Conservation (phyloP, 202 grass and related monocot species). For the Schoenoplectus tabernaemontani region DNA sequence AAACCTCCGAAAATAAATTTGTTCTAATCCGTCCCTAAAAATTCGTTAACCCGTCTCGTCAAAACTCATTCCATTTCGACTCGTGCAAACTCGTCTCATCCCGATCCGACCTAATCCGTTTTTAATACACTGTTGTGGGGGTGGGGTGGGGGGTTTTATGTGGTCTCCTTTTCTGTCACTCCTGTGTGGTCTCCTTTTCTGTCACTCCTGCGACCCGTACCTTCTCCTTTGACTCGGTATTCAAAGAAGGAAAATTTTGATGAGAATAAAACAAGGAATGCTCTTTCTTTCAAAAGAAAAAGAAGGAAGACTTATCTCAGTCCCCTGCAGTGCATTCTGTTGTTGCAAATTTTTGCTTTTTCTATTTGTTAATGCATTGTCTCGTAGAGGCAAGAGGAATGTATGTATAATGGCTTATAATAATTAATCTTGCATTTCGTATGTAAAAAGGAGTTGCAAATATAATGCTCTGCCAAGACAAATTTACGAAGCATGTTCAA, state of each 20-base stretch:
- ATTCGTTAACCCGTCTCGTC: too few relatives aligned
- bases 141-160: too few relatives aligned
- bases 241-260: not conserved
- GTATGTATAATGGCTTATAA: not conserved
- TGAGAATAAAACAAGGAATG: too few relatives aligned
- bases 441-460: not conserved
- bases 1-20: too few relatives aligned
- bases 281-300: not conserved
- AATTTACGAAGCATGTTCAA: not conserved
- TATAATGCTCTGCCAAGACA: not conserved
- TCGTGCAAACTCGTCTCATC: too few relatives aligned
- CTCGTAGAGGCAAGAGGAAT: not conserved
- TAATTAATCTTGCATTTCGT: not conserved
- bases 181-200: not conserved
- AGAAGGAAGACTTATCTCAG: not conserved
- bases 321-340: not conserved
- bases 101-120: too few relatives aligned
- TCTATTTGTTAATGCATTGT: not conserved
- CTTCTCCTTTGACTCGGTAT: conserved; percentile 3
- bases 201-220: not conserved
- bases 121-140: too few relatives aligned
- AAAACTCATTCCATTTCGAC: too few relatives aligned
- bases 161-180: not conserved
- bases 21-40: too few relatives aligned
- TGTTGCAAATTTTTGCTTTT: not conserved